Percentiles rank a stretch among this genome's conserved stretches.
Evolutionary conservation across 257 asterid genomes (phyloP).

Genomic region (Coffea canephora): DNA sequence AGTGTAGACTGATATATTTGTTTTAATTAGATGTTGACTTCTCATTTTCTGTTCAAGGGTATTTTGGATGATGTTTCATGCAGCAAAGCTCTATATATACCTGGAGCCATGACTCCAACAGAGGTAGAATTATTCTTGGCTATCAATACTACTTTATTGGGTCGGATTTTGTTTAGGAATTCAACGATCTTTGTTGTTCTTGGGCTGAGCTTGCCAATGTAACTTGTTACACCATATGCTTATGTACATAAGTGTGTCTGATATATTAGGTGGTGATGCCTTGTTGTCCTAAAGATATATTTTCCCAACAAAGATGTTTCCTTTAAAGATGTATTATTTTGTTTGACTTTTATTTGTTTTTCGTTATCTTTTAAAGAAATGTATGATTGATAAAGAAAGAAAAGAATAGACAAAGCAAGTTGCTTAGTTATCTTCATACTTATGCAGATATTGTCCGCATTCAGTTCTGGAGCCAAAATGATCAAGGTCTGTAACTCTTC

Average conservation of each 20-base stretch:
- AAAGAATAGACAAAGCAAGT: neutral
- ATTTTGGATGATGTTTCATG: constrained; percentile 51
- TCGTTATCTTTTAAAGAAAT: too few species aligned
- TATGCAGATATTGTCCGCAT: constrained; percentile 66
- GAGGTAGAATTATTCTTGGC: constrained; percentile 40
- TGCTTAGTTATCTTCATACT: constrained; percentile 13
- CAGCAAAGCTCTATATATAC: constrained; percentile 60
- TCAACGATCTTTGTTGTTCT: neutral
- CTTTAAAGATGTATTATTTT: neutral
- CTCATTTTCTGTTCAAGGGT: constrained; percentile 40
- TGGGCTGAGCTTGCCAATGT: too few species aligned
- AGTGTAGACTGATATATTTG: neutral
- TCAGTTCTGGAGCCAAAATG: constrained; percentile 64
- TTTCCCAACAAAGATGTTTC: neutral
- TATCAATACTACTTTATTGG: neutral
- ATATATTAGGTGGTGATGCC: neutral
- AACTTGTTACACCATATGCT: too few species aligned
- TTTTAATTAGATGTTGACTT: neutral
- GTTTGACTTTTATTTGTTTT: neutral
- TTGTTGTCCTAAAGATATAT: neutral
- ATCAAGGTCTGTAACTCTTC: constrained; percentile 49
- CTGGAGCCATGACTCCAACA: constrained; percentile 89
- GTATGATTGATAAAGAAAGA: too few species aligned
- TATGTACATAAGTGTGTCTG: too few species aligned
- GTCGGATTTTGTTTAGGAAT: neutral